Evolutionary conservation across 805 yeast species (phyloP).

Genomic region (Barnettozyma sp.): DNA sequence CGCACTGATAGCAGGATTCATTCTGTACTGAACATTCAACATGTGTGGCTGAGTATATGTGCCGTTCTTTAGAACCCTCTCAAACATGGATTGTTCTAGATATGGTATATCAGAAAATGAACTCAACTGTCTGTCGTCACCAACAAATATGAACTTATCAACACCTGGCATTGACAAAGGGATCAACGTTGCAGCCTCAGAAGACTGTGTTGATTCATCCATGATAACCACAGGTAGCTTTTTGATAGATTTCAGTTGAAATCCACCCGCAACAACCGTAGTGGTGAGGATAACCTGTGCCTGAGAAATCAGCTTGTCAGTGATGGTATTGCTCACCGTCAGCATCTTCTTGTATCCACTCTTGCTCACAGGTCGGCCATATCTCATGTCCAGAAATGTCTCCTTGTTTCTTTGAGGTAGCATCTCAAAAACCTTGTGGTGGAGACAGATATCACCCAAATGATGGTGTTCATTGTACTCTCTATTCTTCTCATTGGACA

Average conservation of each 20-base stretch:
- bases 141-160: constrained; percentile 61
- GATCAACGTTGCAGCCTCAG: constrained; percentile 64
- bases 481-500: constrained; percentile 51
- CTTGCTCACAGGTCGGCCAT: constrained; percentile 38
- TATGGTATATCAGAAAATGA: constrained; percentile 65
- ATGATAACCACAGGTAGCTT: constrained; percentile 68
- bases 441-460: constrained; percentile 53
- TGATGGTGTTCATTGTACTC: constrained; percentile 55
- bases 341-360: constrained; percentile 45
- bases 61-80: constrained; percentile 56
- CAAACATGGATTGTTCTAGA: constrained; percentile 60
- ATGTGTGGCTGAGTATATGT: constrained; percentile 54
- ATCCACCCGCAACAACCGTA: constrained; percentile 66
- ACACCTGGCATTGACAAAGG: constrained; percentile 66
- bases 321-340: constrained; percentile 36
- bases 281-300: constrained; percentile 69
- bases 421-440: constrained; percentile 47
- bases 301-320: constrained; percentile 48
- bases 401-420: constrained; percentile 41
- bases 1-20: constrained; percentile 58
- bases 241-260: constrained; percentile 47
- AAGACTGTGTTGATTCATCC: constrained; percentile 76
- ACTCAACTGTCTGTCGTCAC: constrained; percentile 70
- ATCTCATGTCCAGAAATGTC: constrained; percentile 36
- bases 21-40: constrained; percentile 64